Conservation (phyloP, 805 yeast genomes). For the Helenozyma baotianmanensis region DNA sequence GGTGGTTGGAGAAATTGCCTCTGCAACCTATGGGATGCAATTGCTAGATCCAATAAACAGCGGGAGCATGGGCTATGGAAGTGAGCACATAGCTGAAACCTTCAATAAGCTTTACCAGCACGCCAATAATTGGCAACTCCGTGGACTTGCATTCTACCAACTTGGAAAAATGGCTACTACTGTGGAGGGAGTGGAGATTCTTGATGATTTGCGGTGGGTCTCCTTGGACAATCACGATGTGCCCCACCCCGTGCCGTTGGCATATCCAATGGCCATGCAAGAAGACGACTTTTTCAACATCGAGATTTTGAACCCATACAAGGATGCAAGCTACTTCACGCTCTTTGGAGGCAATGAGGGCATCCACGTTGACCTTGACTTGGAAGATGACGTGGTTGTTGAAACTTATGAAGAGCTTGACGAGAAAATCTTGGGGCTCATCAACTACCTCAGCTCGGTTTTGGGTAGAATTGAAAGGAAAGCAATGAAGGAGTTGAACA, state of each 20-base stretch:
- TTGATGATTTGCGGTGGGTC: constrained; percentile 78
- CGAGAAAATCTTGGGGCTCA: constrained; percentile 26
- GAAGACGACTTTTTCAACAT: constrained; percentile 11
- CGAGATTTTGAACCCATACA: constrained; percentile 11
- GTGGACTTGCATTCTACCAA: constrained; percentile 74
- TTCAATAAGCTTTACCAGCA: constrained; percentile 39
- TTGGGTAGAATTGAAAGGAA: constrained; percentile 42
- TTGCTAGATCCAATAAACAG: constrained; percentile 30
- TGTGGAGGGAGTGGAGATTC: constrained; percentile 73
- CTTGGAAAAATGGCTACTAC: constrained; percentile 73
- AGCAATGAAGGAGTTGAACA: constrained; percentile 54
- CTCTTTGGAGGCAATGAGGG: constrained; percentile 10
- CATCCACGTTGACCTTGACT: constrained; percentile 3
- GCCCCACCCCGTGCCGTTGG: constrained; percentile 4
- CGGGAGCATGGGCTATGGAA: constrained; percentile 14
- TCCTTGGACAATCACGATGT: constrained; percentile 3
- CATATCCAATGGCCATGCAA: constrained; percentile 14
- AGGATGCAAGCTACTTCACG: constrained; percentile 11
- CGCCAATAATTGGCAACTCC: constrained; percentile 48
- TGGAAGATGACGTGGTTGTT: constrained; percentile 13
- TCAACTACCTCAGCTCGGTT: constrained; percentile 49
- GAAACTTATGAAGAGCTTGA: constrained; percentile 15
- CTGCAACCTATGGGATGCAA: constrained; percentile 63
- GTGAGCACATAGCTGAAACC: constrained; percentile 35
- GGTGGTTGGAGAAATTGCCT: constrained; percentile 83